Evolutionary conservation across 257 asterid genomes (phyloP).

Genomic region (Misopates orontium): DNA sequence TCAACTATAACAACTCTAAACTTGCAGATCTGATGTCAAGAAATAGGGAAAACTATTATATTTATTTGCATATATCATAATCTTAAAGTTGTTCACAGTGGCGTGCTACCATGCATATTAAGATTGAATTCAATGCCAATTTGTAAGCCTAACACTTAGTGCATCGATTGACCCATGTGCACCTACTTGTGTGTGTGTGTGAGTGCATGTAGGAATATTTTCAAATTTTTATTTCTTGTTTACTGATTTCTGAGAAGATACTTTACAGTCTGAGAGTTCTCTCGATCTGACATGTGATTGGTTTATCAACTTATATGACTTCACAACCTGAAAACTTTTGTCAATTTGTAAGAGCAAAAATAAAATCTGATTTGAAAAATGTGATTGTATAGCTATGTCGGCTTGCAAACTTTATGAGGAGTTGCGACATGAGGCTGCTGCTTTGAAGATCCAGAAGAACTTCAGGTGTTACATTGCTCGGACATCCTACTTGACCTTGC

Average conservation of each 20-base stretch:
- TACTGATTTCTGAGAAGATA: neutral
- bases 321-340: neutral
- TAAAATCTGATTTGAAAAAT: too few relatives aligned
- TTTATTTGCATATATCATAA: too few relatives aligned
- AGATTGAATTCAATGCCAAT: neutral
- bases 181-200: neutral
- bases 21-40: neutral
- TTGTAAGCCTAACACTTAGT: neutral
- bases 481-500: conserved; percentile 62
- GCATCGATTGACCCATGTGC: neutral
- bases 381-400: conserved; percentile 53
- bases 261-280: neutral
- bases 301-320: conserved; percentile 7
- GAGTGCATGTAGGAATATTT: neutral
- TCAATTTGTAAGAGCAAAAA: too few relatives aligned
- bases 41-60: neutral
- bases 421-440: conserved; percentile 86
- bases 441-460: conserved; percentile 91
- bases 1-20: neutral
- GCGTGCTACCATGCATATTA: too few relatives aligned
- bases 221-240: neutral
- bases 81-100: too few relatives aligned
- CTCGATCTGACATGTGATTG: neutral
- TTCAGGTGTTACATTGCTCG: conserved; percentile 66
- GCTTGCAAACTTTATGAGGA: conserved; percentile 91